Percentiles rank a stretch among this genome's conserved stretches.
Evolutionary conservation across 176 grass and related monocot species (phyloP).

Genomic region (Cenchrus fungigraminus): DNA sequence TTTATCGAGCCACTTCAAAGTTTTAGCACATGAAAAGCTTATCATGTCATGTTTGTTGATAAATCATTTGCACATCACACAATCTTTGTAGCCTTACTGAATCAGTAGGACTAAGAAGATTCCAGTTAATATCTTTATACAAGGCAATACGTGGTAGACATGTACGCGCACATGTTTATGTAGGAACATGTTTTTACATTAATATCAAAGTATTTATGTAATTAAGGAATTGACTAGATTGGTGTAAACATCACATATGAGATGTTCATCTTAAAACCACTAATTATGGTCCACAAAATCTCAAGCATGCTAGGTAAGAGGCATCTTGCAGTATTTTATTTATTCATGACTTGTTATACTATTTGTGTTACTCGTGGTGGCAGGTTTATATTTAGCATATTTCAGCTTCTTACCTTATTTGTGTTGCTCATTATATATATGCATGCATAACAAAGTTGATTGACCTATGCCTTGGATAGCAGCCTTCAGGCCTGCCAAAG

Average conservation of each 20-base stretch:
- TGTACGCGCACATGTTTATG: constrained; percentile 2
- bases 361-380: background rate
- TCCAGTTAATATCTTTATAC: constrained; percentile 23
- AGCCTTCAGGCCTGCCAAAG: constrained; percentile 13
- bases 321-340: constrained; percentile 26
- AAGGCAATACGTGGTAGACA: background rate
- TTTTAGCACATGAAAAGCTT: background rate
- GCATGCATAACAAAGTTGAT: constrained; percentile 7
- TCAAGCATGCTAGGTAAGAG: background rate
- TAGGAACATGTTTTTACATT: background rate
- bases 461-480: constrained; percentile 7
- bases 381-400: constrained; percentile 32
- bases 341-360: constrained; percentile 18
- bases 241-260: constrained; percentile 10
- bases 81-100: constrained; percentile 21
- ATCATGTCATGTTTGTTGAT: constrained; percentile 24
- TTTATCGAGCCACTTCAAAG: constrained; percentile 1
- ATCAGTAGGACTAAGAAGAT: background rate
- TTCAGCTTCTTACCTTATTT: constrained; percentile 24
- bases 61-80: constrained; percentile 24
- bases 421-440: constrained; percentile 7
- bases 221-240: background rate
- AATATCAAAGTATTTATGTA: background rate
- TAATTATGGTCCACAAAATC: constrained; percentile 2
- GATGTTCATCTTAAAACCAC: constrained; percentile 16